Evolutionary conservation across 345 rosid genomes (phyloP), one percentile per base, ranked within the genome.

Genomic region (Euphorbia tirucalli): DNA sequence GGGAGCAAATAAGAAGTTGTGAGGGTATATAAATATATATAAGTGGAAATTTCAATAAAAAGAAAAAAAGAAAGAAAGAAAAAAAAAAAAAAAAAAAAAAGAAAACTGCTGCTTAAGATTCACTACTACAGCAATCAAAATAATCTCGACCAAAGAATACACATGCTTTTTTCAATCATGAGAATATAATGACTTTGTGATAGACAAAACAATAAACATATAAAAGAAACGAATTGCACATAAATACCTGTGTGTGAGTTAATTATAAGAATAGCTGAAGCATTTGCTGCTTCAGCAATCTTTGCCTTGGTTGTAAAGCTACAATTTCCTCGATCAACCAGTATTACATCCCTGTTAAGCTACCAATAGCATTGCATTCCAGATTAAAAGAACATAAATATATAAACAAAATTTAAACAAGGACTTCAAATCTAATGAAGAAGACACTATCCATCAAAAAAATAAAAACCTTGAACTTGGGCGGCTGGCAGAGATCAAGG

Each of bases 321-420:
- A 80, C 97, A 92, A 8, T 83, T 86, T 68, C 97, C 97, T 75
- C 97, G 91, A 65, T 86, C 84, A 72, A 62, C 96, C 83, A 92
- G 74, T 78, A 90, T 80, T 62, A 85, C 89, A 84, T 86, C 90
- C 70, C 83, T 83, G 7, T 83, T 79, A 75, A 88, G 87, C 97
- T 92, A 81, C 39, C 75, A 72, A 43, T 68, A 69, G 69, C 37
- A 61, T 73, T 35, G 73, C 32, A 66, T 24, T 63, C 66, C 70
- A 57, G 55, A 57, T 77, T 61, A 72, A 24, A 28, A 71, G 50
- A 16, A 5, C 78, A 74, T 7, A 73, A 66, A 41, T 60, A 41
- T 48, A 55, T 3, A 65, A 22, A 6, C n/a, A 10, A 13, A 7
- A 49, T 13, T 11, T 44, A 63, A 18, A 9, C 14, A 50, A 35